Base-by-base conservation (phyloP, 2,329 filamentous ascomycete genomes). In the Lasiodiplodia citricola region DNA sequence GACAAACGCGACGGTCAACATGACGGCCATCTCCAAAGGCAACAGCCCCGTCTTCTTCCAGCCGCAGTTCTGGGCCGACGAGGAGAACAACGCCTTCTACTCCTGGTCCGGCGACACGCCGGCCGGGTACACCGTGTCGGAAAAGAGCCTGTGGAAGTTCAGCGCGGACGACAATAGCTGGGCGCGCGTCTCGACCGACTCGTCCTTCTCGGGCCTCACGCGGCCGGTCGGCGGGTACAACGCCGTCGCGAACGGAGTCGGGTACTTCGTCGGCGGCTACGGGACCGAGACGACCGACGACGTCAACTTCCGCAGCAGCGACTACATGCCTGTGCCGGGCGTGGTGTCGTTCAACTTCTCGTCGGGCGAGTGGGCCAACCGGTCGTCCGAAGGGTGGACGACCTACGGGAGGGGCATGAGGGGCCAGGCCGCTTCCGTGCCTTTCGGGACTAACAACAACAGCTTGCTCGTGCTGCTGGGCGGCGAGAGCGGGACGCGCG, bases 61-160 rank as follows among this genome's bases (percentile, higher is more conserved):
- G 21, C 55, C 47, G 3, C 28, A 54, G 18, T 31, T 60, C 41
- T 68, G 66, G 56, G 18, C 55, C 55, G 56, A 44, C n/a, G 10
- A 38, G 4, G 10, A 16, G 14, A 18, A 31, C 25, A 21, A 41
- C 44, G 18, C 28, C 21, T 68, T 68, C 35, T 62, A 60, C 38
- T 52, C 51, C 13, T 68, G 66, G 66, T 37, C 44, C 7, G 66
- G 66, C 35, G 37, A 25, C 52, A 21, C 52, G 10, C 50, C 51
- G 11, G 31, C 35, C n/a, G 35, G 35, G 10, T 31, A 58, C 31
- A 11, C 55, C 55, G 54, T 57, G 16, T 57, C 54, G 28, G 21
- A 55, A n/a, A 56, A 56, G 18, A 57, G 54, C n/a, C 54, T 67
- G 4, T 67, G 65, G 65, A 67, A 60, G 35, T 67, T 60, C 23